phyloP scores from a whole-genome alignment of 2,329 filamentous ascomycete species.

The Periglandula ipomoeae region DNA sequence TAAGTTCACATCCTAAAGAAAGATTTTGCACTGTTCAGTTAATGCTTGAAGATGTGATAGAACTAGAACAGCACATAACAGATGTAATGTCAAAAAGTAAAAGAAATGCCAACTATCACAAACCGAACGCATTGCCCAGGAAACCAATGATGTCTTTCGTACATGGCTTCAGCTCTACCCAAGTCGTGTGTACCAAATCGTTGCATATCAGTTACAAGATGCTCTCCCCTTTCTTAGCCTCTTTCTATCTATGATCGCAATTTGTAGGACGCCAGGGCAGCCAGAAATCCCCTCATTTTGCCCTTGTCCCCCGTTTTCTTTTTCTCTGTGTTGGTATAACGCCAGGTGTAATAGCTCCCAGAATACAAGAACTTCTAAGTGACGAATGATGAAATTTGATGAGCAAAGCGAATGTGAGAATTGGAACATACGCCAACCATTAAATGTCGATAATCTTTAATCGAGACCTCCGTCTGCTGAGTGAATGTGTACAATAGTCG shows the following conservation, averaged over 20 bases:
- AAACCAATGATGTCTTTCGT: constrained; percentile 23
- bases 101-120: constrained; percentile 1
- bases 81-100: constrained; percentile 11
- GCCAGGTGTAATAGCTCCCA: constrained; percentile 2
- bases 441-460: background rate
- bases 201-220: constrained; percentile 29
- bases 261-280: constrained; percentile 21
- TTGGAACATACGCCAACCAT: background rate
- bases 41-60: background rate
- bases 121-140: constrained; percentile 16
- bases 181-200: constrained; percentile 22
- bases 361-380: constrained; percentile 6
- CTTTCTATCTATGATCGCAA: constrained; percentile 28
- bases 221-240: constrained; percentile 13
- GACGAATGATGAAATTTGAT: background rate
- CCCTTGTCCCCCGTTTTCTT: constrained; percentile 13
- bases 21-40: background rate
- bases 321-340: constrained; percentile 1
- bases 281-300: constrained; percentile 7
- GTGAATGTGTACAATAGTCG: background rate
- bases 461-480: background rate
- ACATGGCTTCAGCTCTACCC: constrained; percentile 24
- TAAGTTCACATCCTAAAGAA: constrained; percentile 3
- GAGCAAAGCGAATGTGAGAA: background rate
- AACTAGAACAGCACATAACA: background rate